phyloP scores from a whole-genome alignment of 805 yeast genomes.

The Candida pini region DNA sequence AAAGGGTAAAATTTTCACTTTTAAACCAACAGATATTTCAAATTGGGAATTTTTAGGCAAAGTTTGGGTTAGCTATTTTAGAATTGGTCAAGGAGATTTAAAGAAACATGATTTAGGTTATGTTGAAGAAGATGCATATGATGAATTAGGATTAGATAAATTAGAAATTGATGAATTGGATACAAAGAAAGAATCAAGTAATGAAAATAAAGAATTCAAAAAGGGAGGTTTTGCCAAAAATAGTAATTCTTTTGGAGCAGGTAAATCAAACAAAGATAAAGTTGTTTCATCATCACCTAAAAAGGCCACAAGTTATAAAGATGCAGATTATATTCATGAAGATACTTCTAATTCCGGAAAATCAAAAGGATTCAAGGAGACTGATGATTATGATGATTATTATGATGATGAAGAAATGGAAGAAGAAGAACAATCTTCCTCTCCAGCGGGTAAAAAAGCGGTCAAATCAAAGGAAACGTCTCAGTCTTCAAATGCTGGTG shows the following conservation, averaged over 20 bases:
- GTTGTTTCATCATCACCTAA: slow-evolving; percentile 2
- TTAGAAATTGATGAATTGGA: slow-evolving; percentile 5
- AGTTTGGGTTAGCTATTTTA: slow-evolving; percentile 45
- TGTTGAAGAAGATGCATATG: slow-evolving; percentile 27
- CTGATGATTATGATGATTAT: slow-evolving; percentile 19
- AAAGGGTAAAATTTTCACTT: slow-evolving; percentile 41
- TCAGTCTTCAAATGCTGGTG: not conserved
- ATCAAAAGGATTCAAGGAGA: slow-evolving; percentile 22
- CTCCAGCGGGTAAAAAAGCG: not conserved
- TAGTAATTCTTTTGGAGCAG: slow-evolving; percentile 10
- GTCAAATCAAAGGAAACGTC: not conserved
- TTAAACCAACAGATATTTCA: slow-evolving; percentile 23
- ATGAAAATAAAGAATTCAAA: slow-evolving; percentile 4
- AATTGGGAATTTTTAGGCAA: slow-evolving; percentile 42
- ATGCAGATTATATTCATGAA: slow-evolving; percentile 20
- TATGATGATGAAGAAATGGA: slow-evolving; percentile 1
- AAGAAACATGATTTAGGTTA: slow-evolving; percentile 23
- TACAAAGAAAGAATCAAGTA: not conserved
- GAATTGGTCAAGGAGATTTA: slow-evolving; percentile 17
- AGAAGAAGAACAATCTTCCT: slow-evolving; percentile 2
- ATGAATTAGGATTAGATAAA: slow-evolving; percentile 25
- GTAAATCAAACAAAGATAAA: slow-evolving; percentile 1
- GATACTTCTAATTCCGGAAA: slow-evolving; percentile 12
- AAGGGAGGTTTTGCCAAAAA: slow-evolving; percentile 22
- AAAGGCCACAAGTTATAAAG: slow-evolving; percentile 5